phyloP scores from a whole-genome alignment of 345 rosid species.

The Lenwebbia sp. region DNA sequence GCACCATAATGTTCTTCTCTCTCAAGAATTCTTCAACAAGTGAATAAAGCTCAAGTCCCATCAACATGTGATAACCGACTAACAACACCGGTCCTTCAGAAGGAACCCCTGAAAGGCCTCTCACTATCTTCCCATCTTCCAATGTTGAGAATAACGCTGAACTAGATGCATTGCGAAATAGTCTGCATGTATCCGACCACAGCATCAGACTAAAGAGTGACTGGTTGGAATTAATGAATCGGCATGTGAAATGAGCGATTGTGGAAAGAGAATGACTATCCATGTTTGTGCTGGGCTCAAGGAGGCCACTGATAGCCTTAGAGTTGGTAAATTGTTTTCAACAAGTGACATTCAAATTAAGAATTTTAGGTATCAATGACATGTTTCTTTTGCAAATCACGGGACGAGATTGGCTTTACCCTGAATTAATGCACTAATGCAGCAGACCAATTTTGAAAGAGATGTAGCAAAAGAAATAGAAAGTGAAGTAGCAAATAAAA shows the following conservation, averaged over 20 bases:
- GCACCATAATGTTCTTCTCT: conserved; percentile 32
- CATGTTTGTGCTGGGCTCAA: not conserved
- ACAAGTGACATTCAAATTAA: not conserved
- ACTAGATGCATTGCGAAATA: not conserved
- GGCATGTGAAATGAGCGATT: not conserved
- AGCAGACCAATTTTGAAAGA: not conserved
- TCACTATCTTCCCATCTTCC: conserved; percentile 39
- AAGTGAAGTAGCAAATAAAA: not conserved
- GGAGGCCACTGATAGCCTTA: not conserved
- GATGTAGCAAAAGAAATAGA: not conserved
- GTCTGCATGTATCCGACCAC: not conserved
- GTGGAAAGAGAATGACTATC: not conserved
- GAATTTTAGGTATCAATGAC: not conserved
- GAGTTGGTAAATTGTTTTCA: not conserved
- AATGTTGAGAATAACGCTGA: conserved; percentile 41
- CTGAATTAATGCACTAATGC: not conserved
- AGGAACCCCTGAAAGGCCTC: conserved; percentile 48
- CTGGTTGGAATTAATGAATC: not conserved
- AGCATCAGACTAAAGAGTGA: not conserved
- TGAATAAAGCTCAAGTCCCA: conserved; percentile 33
- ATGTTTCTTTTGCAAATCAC: not conserved
- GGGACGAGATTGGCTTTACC: not conserved
- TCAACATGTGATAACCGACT: conserved; percentile 48
- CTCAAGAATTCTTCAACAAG: conserved; percentile 13
- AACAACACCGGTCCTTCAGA: conserved; percentile 43